phyloP scores from a whole-genome alignment of 371 early-diverging fungal genomes.

The Rhizopus delemar region DNA sequence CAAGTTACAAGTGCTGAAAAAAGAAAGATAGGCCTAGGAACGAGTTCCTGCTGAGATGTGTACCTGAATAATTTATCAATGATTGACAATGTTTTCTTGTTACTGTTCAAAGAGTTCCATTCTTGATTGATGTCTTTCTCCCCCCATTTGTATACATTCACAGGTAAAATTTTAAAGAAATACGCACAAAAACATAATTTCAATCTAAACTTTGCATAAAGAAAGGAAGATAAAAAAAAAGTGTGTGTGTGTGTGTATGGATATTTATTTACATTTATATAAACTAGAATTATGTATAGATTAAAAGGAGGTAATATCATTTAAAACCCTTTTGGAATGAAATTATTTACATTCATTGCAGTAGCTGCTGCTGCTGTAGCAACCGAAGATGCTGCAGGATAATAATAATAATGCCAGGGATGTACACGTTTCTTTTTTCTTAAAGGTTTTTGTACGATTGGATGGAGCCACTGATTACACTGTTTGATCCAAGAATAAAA shows the following conservation, averaged over 20 bases:
- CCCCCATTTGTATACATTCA: not conserved
- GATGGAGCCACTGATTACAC: slow-evolving; percentile 32
- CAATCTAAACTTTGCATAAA: slow-evolving; percentile 3
- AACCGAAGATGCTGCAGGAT: slow-evolving; percentile 17
- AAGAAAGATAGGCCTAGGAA: not conserved
- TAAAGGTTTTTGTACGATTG: slow-evolving; percentile 1
- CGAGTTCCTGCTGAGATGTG: not conserved
- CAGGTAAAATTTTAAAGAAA: not conserved
- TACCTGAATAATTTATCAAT: too few relatives aligned
- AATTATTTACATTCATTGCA: slow-evolving; percentile 30
- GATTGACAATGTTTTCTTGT: not conserved
- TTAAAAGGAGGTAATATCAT: not conserved
- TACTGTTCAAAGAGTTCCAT: not conserved
- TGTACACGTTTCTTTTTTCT: slow-evolving; percentile 3
- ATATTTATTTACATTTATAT: not conserved
- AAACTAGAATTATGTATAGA: not conserved
- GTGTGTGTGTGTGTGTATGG: not conserved
- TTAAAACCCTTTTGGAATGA: slow-evolving; percentile 24
- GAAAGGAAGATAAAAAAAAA: not conserved
- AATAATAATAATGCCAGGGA: slow-evolving; percentile 9
- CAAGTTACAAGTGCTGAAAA: not conserved
- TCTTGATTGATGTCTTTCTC: too few relatives aligned
- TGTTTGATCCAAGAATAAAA: slow-evolving; percentile 36
- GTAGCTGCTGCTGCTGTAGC: slow-evolving; percentile 24
- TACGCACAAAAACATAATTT: not conserved